Percentiles rank a stretch among this genome's conserved stretches.
Conservation (phyloP, 176 grass and related monocot species). For the Avena insularis region DNA sequence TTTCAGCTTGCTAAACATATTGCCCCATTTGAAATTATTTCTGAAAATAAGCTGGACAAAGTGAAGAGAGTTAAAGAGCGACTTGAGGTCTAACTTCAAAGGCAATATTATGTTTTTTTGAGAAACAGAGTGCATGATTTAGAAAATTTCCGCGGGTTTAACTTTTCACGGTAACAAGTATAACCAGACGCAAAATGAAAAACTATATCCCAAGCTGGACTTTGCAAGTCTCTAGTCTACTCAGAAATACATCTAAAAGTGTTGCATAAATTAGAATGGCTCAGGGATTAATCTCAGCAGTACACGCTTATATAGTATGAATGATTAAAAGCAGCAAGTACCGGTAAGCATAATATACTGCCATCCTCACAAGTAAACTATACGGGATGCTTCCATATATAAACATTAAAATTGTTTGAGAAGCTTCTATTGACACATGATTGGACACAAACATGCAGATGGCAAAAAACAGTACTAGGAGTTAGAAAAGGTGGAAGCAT, state of each 20-base stretch:
- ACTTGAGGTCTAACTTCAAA: not conserved
- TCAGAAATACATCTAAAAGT: not conserved
- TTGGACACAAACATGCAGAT: not conserved
- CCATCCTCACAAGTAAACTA: not conserved
- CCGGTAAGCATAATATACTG: not conserved
- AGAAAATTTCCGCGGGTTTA: not conserved
- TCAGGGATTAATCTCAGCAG: not conserved
- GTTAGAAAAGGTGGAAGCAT: not conserved
- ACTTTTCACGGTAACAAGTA: not conserved
- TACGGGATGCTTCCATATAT: not conserved
- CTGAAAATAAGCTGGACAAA: not conserved
- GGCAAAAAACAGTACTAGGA: not conserved
- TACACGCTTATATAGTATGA: not conserved
- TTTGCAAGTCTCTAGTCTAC: not conserved
- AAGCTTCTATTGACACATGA: not conserved
- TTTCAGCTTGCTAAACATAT: not conserved
- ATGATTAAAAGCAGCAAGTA: not conserved
- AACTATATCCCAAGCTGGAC: not conserved
- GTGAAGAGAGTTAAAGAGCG: not conserved
- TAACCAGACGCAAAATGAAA: not conserved
- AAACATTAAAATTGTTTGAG: not conserved
- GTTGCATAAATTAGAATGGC: not conserved
- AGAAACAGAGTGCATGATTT: not conserved
- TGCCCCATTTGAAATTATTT: not conserved
- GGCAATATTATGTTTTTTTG: not conserved